phyloP scores from a whole-genome alignment of 176 grass and related monocot genomes.

The Triticum dicoccoides region DNA sequence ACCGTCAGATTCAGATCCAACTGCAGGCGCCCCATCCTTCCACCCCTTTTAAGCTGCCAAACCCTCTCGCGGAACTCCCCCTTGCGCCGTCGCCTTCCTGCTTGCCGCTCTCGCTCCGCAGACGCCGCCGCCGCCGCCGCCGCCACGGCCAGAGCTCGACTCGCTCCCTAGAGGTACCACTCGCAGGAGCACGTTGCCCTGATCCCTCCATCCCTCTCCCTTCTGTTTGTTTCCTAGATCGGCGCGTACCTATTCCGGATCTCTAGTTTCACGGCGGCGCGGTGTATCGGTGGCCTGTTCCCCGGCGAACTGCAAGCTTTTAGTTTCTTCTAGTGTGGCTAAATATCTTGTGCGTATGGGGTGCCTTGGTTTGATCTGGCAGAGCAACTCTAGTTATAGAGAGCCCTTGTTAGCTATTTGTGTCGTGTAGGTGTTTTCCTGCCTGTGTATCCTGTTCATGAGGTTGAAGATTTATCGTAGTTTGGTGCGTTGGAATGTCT shows the following conservation, averaged over 20 bases:
- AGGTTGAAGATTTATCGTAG: neutral
- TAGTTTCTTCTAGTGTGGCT: neutral
- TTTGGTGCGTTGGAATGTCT: neutral
- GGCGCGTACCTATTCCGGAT: neutral
- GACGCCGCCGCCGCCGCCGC: neutral
- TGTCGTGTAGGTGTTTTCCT: neutral
- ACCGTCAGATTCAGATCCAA: conserved; percentile 26
- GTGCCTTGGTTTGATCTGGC: neutral
- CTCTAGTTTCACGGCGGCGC: neutral
- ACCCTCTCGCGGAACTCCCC: neutral
- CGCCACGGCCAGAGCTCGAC: conserved; percentile 4
- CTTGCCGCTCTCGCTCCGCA: conserved; percentile 2
- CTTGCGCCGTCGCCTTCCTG: conserved; percentile 14
- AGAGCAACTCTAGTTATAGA: neutral
- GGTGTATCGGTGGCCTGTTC: neutral
- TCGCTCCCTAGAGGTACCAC: conserved; percentile 9
- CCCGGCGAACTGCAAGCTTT: neutral
- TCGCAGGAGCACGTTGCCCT: neutral
- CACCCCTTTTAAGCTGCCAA: neutral
- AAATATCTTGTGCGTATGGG: no score
- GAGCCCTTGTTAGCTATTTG: neutral
- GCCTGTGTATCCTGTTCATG: neutral
- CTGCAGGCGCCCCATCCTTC: neutral
- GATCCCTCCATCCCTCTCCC: neutral
- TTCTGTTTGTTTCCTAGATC: neutral